A percentile compares a stretch with the other conserved stretches of the same genome.
These are phyloP conservation scores for Phytopythium kandeliae DNA, from an alignment of 352 stramenopile genomes.

Conservation along the genomic window DNA sequence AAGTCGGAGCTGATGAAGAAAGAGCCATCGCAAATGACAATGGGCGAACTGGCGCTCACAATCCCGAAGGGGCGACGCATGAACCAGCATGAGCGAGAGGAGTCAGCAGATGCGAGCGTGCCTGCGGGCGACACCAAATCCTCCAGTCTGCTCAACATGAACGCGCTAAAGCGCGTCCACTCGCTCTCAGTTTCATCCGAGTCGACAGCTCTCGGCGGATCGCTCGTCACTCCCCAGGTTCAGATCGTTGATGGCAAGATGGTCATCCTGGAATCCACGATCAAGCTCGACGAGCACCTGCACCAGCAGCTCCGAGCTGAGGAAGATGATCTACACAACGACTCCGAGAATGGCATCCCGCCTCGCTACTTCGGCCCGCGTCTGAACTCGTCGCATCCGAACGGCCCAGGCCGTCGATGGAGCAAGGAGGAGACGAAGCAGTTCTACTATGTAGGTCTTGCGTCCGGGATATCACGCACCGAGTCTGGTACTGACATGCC, in stretches of 20 bases:
- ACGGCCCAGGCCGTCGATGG: conserved; percentile 58
- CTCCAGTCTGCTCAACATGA: conserved; percentile 28
- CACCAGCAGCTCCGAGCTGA: conserved; percentile 25
- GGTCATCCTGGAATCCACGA: conserved; percentile 65
- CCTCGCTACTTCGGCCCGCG: conserved; percentile 28
- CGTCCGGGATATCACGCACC: not conserved
- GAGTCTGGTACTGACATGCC: conserved; percentile 1
- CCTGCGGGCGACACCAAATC: conserved; percentile 10
- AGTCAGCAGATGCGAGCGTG: conserved; percentile 15
- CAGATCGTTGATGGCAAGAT: conserved; percentile 85
- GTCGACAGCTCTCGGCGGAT: conserved; percentile 49
- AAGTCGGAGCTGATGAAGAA: conserved; percentile 60
- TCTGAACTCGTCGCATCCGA: conserved; percentile 32
- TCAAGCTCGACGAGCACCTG: conserved; percentile 51
- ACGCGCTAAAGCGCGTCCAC: conserved; percentile 42
- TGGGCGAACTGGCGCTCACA: conserved; percentile 74
- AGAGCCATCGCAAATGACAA: conserved; percentile 77
- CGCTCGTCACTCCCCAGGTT: conserved; percentile 70
- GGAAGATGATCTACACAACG: conserved; percentile 17
- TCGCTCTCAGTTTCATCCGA: conserved; percentile 65
- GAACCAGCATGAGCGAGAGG: conserved; percentile 58
- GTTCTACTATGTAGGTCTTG: conserved; percentile 72
- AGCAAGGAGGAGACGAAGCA: conserved; percentile 82
- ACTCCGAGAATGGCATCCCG: conserved; percentile 18
- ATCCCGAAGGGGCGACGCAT: conserved; percentile 57